Percentiles rank a stretch among this genome's conserved stretches.
Evolutionary conservation across 2,329 filamentous ascomycete genomes (phyloP).

Genomic region (Lecanicillium sp.): DNA sequence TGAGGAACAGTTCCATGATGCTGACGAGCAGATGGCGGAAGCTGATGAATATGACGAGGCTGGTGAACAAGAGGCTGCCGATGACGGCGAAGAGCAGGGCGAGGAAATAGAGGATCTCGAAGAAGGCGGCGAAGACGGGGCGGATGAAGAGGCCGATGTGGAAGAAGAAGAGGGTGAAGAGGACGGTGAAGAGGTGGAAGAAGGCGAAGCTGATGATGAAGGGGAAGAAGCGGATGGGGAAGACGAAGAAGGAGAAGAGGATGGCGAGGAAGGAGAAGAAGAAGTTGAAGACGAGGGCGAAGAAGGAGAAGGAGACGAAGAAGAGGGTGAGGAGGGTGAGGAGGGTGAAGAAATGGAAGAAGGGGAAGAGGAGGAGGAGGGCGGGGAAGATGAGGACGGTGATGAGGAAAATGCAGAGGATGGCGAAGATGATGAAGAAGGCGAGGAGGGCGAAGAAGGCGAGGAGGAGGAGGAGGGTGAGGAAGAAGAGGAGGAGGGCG

Average conservation of each 20-base stretch:
- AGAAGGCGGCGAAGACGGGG: slow-evolving; percentile 10
- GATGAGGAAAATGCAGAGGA: slow-evolving; percentile 17
- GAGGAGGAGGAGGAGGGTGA: slow-evolving; percentile 11
- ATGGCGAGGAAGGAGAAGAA: slow-evolving; percentile 1
- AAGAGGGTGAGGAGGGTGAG: slow-evolving; percentile 11
- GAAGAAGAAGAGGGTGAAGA: slow-evolving; percentile 8
- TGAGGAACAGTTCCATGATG: slow-evolving; percentile 13
- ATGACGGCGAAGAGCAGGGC: slow-evolving; percentile 6
- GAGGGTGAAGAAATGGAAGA: slow-evolving; percentile 12
- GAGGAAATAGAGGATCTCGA: slow-evolving; percentile 10
- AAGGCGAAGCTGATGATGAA: slow-evolving; percentile 7
- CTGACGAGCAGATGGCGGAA: slow-evolving; percentile 9
- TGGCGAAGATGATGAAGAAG: slow-evolving; percentile 18
- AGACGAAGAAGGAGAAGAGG: slow-evolving; percentile 8
- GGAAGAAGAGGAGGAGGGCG: slow-evolving; percentile 9
- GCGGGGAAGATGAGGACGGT: slow-evolving; percentile 13
- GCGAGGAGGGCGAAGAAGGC: slow-evolving; percentile 10
- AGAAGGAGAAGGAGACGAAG: slow-evolving; percentile 11
- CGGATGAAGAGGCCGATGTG: slow-evolving; percentile 8
- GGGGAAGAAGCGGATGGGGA: slow-evolving; percentile 9
- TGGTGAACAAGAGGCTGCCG: slow-evolving; percentile 4
- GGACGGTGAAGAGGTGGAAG: slow-evolving; percentile 4
- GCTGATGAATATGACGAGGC: slow-evolving; percentile 9
- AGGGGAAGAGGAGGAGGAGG: slow-evolving; percentile 11
- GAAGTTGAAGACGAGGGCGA: slow-evolving; percentile 5